Evolutionary conservation across 2,329 filamentous ascomycete genomes (phyloP).

Genomic region (Thielaviopsis punctulata): DNA sequence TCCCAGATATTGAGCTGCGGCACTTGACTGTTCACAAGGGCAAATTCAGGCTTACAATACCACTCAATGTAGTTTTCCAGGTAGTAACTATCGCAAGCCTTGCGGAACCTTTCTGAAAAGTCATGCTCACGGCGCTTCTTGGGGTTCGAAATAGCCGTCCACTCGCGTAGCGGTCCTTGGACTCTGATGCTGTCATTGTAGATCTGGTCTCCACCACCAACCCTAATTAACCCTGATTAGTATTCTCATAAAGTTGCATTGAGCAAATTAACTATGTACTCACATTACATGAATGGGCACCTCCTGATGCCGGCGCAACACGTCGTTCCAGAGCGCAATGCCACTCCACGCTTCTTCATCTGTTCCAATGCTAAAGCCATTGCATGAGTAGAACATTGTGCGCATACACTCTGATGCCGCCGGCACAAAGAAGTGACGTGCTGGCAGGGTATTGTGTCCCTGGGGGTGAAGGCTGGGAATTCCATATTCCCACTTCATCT

Average conservation of each 20-base stretch:
- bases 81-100: conserved; percentile 79
- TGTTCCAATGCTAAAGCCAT: conserved; percentile 82
- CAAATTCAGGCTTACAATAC: conserved; percentile 76
- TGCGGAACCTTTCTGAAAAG: conserved; percentile 63
- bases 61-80: conserved; percentile 72
- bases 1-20: conserved; percentile 97
- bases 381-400: conserved; percentile 97
- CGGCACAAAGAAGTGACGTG: conserved; percentile 71
- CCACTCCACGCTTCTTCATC: conserved; percentile 77
- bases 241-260: not conserved
- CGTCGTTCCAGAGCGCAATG: conserved; percentile 88
- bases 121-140: conserved; percentile 62
- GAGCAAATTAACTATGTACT: conserved; percentile 19
- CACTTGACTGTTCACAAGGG: conserved; percentile 75
- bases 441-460: conserved; percentile 35
- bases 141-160: conserved; percentile 72
- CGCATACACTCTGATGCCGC: conserved; percentile 78
- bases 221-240: conserved; percentile 16
- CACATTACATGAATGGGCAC: conserved; percentile 82
- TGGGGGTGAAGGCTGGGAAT: conserved; percentile 49
- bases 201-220: conserved; percentile 88
- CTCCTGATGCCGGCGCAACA: conserved; percentile 62
- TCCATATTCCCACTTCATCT: conserved; percentile 64
- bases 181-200: conserved; percentile 92
- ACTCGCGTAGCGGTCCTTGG: conserved; percentile 59